Evolutionary conservation across 768 basidiomycete genomes (phyloP).

Genomic region (Exidia glandulosa): DNA sequence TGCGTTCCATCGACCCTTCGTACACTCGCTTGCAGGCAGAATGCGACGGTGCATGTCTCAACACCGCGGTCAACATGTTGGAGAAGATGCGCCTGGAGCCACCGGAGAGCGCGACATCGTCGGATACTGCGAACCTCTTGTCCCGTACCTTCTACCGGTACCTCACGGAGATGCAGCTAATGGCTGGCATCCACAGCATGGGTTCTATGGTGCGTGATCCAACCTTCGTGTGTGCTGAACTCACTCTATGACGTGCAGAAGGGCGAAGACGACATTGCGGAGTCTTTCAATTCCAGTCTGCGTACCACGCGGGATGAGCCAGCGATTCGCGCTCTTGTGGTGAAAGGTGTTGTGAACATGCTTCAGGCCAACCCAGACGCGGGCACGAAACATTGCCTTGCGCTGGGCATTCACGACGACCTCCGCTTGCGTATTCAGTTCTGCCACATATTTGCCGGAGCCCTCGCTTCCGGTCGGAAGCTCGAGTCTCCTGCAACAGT

Average conservation of each 20-base stretch:
- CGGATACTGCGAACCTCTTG: constrained; percentile 53
- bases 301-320: constrained; percentile 9
- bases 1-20: constrained; percentile 1
- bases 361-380: constrained; percentile 78
- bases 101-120: constrained; percentile 39
- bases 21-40: constrained; percentile 37
- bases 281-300: background rate
- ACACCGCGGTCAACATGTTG: constrained; percentile 62
- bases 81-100: constrained; percentile 62
- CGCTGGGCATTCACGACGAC: constrained; percentile 66
- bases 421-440: constrained; percentile 65
- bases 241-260: background rate
- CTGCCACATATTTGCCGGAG: constrained; percentile 72
- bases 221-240: background rate
- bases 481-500: constrained; percentile 53
- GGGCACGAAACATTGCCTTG: constrained; percentile 80
- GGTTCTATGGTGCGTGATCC: constrained; percentile 23
- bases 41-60: constrained; percentile 61
- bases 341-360: constrained; percentile 70
- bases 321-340: constrained; percentile 60
- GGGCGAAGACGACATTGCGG: background rate
- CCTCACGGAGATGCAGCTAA: constrained; percentile 23
- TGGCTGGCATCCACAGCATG: constrained; percentile 32
- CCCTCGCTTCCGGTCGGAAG: constrained; percentile 68
- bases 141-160: constrained; percentile 76